Conservation (phyloP, 2,329 filamentous ascomycete genomes). For the Trichoderma sp. region DNA sequence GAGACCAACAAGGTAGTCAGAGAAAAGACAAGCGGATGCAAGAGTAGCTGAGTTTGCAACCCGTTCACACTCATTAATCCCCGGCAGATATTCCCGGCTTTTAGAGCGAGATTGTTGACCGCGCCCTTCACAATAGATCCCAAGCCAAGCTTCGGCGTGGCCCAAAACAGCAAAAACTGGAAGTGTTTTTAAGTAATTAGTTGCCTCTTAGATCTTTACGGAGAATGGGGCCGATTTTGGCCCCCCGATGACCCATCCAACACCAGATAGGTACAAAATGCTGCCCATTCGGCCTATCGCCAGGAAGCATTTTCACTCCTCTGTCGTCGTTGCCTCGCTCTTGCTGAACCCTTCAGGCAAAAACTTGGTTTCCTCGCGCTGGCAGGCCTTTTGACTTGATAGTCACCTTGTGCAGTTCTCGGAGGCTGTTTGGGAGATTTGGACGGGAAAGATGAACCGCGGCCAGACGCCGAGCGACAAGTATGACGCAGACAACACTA, state of each 20-base stretch:
- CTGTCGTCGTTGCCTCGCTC: background rate
- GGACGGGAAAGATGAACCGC: slow-evolving; percentile 6
- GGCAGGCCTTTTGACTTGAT: background rate
- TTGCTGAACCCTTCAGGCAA: background rate
- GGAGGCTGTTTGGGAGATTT: background rate
- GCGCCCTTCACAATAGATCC: background rate
- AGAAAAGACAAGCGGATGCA: background rate
- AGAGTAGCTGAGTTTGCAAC: background rate
- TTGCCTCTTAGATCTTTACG: background rate
- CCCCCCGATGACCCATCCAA: slow-evolving; percentile 1
- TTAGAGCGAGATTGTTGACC: background rate
- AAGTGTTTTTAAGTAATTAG: slow-evolving; percentile 4
- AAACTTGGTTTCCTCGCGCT: background rate
- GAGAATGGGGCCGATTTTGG: slow-evolving; percentile 2
- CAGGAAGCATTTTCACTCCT: background rate
- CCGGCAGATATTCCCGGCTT: background rate
- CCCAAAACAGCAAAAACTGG: slow-evolving; percentile 12
- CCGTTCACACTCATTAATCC: background rate
- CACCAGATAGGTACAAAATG: slow-evolving; percentile 13
- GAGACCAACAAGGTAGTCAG: background rate
- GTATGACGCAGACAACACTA: slow-evolving; percentile 2
- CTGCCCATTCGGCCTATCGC: background rate
- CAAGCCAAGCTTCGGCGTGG: slow-evolving; percentile 1
- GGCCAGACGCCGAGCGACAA: background rate
- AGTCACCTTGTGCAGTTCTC: background rate